These are phyloP conservation scores for Eucalyptus marginata DNA, from an alignment of 345 rosid genomes.

Conservation along the genomic window DNA sequence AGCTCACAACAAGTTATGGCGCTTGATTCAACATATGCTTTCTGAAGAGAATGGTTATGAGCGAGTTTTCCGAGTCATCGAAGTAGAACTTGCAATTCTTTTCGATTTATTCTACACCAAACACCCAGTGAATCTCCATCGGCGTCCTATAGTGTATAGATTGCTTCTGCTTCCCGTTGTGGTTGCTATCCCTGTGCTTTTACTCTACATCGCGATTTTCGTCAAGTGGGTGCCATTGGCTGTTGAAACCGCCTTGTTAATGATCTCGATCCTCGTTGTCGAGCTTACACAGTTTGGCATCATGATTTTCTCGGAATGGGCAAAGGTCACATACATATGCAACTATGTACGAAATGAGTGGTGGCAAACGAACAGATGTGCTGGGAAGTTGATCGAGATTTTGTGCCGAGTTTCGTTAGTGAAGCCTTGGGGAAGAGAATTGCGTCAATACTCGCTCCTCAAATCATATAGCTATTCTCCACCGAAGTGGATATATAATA, in stretches of 20 bases:
- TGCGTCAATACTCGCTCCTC: neutral
- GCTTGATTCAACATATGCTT: no score
- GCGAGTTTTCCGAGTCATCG: no score
- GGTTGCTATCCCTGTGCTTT: no score
- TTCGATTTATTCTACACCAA: no score
- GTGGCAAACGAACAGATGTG: neutral
- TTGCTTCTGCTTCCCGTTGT: no score
- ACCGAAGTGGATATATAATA: neutral
- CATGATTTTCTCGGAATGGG: neutral
- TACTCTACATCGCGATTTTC: no score
- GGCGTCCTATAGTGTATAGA: no score
- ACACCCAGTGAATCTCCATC: no score
- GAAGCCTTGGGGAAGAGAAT: neutral
- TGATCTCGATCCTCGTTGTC: neutral
- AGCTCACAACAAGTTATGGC: no score
- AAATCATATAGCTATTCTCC: neutral
- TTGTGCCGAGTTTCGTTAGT: neutral
- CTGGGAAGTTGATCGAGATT: neutral
- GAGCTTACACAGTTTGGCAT: neutral
- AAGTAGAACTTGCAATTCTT: no score
- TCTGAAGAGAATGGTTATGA: accelerated
- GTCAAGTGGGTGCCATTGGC: accelerated
- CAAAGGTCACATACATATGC: neutral
- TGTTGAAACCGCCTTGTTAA: no score
- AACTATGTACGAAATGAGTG: neutral